Evolutionary conservation across 1,284 basidiomycete genomes (phyloP).

Genomic region (Austropuccinia psidii): DNA sequence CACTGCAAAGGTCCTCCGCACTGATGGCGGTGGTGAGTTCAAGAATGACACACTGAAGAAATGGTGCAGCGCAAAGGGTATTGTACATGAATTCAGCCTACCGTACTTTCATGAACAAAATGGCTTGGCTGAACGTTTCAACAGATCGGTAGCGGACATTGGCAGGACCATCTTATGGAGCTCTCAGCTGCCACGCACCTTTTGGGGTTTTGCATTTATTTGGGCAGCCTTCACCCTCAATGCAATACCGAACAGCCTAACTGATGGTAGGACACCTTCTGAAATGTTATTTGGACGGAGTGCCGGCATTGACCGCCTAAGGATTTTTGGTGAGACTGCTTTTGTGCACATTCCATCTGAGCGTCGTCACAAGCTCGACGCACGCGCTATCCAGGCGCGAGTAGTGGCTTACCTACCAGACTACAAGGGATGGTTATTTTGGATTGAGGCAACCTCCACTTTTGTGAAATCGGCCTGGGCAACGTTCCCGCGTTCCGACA

Average conservation of each 20-base stretch:
- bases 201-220: neutral
- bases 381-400: neutral
- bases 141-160: neutral
- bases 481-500: too few relatives aligned
- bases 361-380: neutral
- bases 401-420: neutral
- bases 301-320: neutral
- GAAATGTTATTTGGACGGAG: neutral
- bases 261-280: neutral
- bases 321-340: neutral
- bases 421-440: constrained; percentile 4
- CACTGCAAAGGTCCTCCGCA: neutral
- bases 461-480: neutral
- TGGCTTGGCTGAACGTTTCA: neutral
- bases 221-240: neutral
- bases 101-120: neutral
- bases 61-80: constrained; percentile 8
- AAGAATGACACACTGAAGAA: neutral
- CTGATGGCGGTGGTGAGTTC: constrained; percentile 18
- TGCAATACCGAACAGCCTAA: neutral
- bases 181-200: neutral
- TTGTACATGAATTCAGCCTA: neutral
- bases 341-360: neutral
- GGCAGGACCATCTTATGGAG: neutral
- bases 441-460: neutral